A percentile compares a stretch with the other conserved stretches of the same genome.
phyloP scores from a whole-genome alignment of 2,329 filamentous ascomycete species.

The Ophiostoma sp. region DNA sequence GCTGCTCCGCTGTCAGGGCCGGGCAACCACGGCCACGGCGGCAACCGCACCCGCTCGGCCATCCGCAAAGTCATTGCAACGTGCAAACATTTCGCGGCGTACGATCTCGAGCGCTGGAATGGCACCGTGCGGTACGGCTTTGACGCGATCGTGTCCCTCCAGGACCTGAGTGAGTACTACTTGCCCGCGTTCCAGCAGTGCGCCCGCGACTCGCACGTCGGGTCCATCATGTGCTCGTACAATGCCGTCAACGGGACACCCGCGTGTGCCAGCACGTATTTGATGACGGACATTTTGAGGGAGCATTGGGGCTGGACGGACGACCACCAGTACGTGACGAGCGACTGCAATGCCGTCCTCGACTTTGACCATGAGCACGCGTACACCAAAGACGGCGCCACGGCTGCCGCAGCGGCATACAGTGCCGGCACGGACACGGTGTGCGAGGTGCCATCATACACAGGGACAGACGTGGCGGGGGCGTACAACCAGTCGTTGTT shows the following conservation, averaged over 20 bases:
- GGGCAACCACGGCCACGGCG: background rate
- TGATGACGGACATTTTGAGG: conserved; percentile 62
- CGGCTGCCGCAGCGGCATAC: conserved; percentile 33
- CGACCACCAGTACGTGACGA: conserved; percentile 51
- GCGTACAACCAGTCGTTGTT: conserved; percentile 36
- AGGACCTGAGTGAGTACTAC: conserved; percentile 69
- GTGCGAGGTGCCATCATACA: conserved; percentile 33
- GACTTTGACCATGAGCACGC: conserved; percentile 43
- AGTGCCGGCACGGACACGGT: conserved; percentile 42
- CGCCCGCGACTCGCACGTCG: conserved; percentile 56
- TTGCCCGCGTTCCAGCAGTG: conserved; percentile 65
- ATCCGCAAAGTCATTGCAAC: conserved; percentile 40
- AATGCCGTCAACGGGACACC: conserved; percentile 64
- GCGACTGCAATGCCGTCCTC: conserved; percentile 36
- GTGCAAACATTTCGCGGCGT: conserved; percentile 61
- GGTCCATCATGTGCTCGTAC: conserved; percentile 63
- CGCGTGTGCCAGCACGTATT: conserved; percentile 61
- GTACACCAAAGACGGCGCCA: conserved; percentile 30
- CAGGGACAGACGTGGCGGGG: conserved; percentile 28
- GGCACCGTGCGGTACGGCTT: conserved; percentile 45
- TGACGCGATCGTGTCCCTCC: conserved; percentile 50
- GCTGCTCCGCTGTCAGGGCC: background rate
- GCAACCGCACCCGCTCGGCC: background rate
- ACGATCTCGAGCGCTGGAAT: conserved; percentile 51
- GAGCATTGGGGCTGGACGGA: conserved; percentile 65